Base-by-base conservation (phyloP, 2,329 filamentous ascomycete species). In the Penicillium nordicum region DNA sequence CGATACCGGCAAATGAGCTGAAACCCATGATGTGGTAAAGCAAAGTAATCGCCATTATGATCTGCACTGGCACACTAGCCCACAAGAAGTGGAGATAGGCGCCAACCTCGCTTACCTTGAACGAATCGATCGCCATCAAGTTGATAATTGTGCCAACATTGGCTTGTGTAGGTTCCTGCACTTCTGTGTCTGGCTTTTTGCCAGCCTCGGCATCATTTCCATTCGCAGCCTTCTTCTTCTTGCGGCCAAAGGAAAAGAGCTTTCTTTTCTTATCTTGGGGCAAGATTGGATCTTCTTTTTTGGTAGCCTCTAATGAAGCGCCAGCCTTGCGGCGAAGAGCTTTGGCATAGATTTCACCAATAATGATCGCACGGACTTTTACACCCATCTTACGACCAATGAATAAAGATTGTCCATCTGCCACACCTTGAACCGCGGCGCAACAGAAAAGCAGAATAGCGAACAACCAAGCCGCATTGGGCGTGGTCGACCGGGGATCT, bases 141-240 rank as follows among this genome's bases (percentile, higher is more conserved):
- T 97, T 99, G 79, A 99, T 99, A 68, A 99, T 97, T n/a, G 94
- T 96, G 60, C 95, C 94, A 49, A 95, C 82, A 59, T 94, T 97
- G 38, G 92, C 93, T 76, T 96, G 91, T 56, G 88, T 83, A 59
- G 91, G 55, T n/a, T 69, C 67, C 34, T 66, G 67, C 18, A 46
- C 9, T 18, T 62, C 47, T 9, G 59, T 40, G 5, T 59, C 55
- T 8, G 62, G 57, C 41, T 66, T 65, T 5, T 47, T 37, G 16
- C 51, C 62, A 36, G 61, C 55, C 40, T 74, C 66, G 52, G 66
- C 25, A 30, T 67, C 63, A 30, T 68, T 65, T 27, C 64, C 61
- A 48, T 57, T 62, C 5, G 63, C 53, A 16, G 57, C 58, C 56
- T 73, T 70, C 54, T 73, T 70, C 54, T 85, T 85, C 67, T 85